A percentile compares a stretch with the other conserved stretches of the same genome.
Conservation (phyloP, 2,329 filamentous ascomycete genomes). For the Periglandula ipomoeae region DNA sequence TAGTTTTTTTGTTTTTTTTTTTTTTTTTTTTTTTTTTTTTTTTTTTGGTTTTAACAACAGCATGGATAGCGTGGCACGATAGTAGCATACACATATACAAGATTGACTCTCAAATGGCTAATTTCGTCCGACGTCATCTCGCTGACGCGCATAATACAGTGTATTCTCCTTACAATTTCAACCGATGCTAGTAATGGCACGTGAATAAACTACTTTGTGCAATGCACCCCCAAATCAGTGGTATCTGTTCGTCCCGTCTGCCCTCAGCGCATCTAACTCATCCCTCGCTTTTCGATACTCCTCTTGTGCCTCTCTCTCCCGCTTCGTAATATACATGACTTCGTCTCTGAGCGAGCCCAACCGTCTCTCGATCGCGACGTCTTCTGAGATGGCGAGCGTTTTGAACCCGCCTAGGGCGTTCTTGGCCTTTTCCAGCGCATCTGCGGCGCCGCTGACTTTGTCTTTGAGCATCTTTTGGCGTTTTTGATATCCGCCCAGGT, state of each 20-base stretch:
- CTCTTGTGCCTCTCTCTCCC: slow-evolving; percentile 88
- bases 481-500: slow-evolving; percentile 84
- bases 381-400: slow-evolving; percentile 69
- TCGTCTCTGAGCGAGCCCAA: slow-evolving; percentile 73
- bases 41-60: too few species aligned
- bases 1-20: too few species aligned
- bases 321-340: slow-evolving; percentile 66
- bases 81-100: too few species aligned
- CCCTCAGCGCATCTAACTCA: slow-evolving; percentile 58
- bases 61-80: too few species aligned
- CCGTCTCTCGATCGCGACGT: slow-evolving; percentile 62
- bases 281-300: slow-evolving; percentile 67
- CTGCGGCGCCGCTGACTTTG: slow-evolving; percentile 69
- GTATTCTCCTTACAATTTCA: too few species aligned
- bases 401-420: slow-evolving; percentile 65
- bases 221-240: slow-evolving; percentile 21
- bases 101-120: too few species aligned
- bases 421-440: slow-evolving; percentile 63
- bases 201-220: too few species aligned
- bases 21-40: too few species aligned
- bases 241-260: slow-evolving; percentile 26
- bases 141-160: too few species aligned
- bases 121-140: too few species aligned
- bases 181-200: too few species aligned
- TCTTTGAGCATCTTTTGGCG: slow-evolving; percentile 70